Base-by-base conservation (phyloP, 495 filamentous ascomycete species). In the Umbilicaria muhlenbergii region DNA sequence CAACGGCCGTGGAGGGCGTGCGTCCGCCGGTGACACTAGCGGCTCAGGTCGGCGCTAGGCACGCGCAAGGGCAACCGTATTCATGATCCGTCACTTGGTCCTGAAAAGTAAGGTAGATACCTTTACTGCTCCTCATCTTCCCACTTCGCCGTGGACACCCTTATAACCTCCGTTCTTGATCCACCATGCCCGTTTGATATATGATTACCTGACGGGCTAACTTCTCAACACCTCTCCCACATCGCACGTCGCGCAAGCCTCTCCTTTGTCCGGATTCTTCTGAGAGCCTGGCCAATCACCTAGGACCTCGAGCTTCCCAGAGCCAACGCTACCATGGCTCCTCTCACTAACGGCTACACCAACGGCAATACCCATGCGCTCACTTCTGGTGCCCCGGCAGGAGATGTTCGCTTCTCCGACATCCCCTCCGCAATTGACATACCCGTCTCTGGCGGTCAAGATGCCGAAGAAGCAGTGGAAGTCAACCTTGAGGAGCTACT, bases 401-500 rank as follows among this genome's bases (percentile, higher is more conserved):
- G 41, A n/a, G 34, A 44, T 17, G 46, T 61, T 41, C 83, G 91
- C 49, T 98, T 94, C 65, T 80, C 81, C 42, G 85, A 94, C 56
- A 92, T 94, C 36, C 86, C 86, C 28, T 69, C 75, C 18, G 80
- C 80, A 41, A 88, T 95, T 60, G 88, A 94, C 55, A 87, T 95
- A 56, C 86, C 88, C 41, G 81, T 93, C 39, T 80, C 80, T 37
- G 81, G 76, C 47, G 78, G 68, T 32, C 81, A 80, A 47, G 78
- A 80, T 55, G 83, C 81, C 47, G 85, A 86, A 50, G 68, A 76
- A 54, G 80, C 78, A 18, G 89, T 98, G 61, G 89, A 96, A 63
- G 84, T 98, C 49, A 82, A 88, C 58, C 75, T 95, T 21, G 78
- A 87, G 55, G 81, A 81, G 36, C 80, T 95, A 33, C 77, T 86